Evolutionary conservation across 2,329 filamentous ascomycete genomes (phyloP), one percentile per base, ranked within the genome.

Genomic region (Exophiala sideris): DNA sequence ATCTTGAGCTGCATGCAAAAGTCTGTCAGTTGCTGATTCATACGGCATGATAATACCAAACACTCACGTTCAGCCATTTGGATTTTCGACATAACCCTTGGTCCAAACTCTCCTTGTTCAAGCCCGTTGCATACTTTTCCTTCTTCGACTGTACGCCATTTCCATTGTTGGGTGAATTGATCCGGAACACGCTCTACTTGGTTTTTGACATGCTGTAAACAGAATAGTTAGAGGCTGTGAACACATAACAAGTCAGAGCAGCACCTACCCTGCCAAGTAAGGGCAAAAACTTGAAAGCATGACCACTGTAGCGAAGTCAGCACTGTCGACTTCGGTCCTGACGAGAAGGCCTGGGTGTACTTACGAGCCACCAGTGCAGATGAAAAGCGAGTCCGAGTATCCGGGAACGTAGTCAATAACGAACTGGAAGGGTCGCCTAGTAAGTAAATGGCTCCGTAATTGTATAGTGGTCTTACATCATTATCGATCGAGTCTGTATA

Each of bases 201-300:
- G 36, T 61, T 61, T 45, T 62, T 61, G 33, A 60, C 54, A 34
- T 63, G 57, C 61, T 61, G 47, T 10, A 35, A 5, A 16, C 12
- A 2, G 34, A 40, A 8, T 7, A 2, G 39, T 50, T 39, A 52
- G 33, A 21, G 10, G 7, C n/a, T 2, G 33, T 40, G 16, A 10
- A 20, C 12, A 36, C 7, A 16, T 21, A 8, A 10, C 10, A 40
- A n/a, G 6, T 40, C n/a, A 11, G 34, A 33, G 4, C 3, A 11
- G 14, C 5, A 32, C 59, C 11, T 45, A 62, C 62, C 40, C 57
- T 60, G 9, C 66, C 66, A 3, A 69, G 58, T 14, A 62, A 56
- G 2, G 66, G 67, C 11, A 69, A 62, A 45, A 66, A 69, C 47
- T 69, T 69, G 53, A 68, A 68, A 2, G 54, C 67, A 46, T 67